Evolutionary conservation across 2,329 filamentous ascomycete species (phyloP), one percentile per base, ranked within the genome.

Genomic region (Dryadomyces quercivorus): DNA sequence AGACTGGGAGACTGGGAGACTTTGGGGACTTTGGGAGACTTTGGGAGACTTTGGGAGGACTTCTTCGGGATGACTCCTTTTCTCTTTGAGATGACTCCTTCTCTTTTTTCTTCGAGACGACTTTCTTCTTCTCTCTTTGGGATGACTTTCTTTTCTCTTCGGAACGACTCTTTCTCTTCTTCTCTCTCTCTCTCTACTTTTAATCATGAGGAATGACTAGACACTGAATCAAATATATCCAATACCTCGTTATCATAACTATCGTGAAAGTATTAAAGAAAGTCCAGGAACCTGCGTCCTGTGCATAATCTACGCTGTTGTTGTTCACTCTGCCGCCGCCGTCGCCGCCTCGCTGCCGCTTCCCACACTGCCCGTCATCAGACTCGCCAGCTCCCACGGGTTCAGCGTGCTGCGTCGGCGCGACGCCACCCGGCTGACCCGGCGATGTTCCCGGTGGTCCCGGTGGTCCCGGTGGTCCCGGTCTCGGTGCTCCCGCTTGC

Each of bases 331-430:
- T 34, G 3, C 34, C 18, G 12, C 34, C 15, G 36, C 20, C 22
- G 26, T 9, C 8, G 40, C 3, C 38, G 40, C 38, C 16, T 18
- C 51, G 5, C 38, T 48, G 9, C 34, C 51, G 18, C 49, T 49
- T 2, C n/a, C 43, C 21, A 31, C 61, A 21, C 59, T 59, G 6
- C 75, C 75, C 2, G 69, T 61, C 52, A 84, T 83, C 64, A 87
- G 65, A 47, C 76, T 80, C 68, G 86, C 78, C 63, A 91, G 68
- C 67, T 92, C 87, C 74, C 84, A 85, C 3, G 85, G 82, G 62
- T 80, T 89, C 36, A 92, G 70, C 20, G 86, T 91, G 63, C 85
- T 89, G 65, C 87, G 77, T 63, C 86, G 75, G 63, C 85, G 73
- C 57, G 77, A 84, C 2, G 80, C 74, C 9, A 66, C 72, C 70